These are phyloP conservation scores for Brassica rapa DNA, from an alignment of 345 rosid species.

Conservation along the genomic window DNA sequence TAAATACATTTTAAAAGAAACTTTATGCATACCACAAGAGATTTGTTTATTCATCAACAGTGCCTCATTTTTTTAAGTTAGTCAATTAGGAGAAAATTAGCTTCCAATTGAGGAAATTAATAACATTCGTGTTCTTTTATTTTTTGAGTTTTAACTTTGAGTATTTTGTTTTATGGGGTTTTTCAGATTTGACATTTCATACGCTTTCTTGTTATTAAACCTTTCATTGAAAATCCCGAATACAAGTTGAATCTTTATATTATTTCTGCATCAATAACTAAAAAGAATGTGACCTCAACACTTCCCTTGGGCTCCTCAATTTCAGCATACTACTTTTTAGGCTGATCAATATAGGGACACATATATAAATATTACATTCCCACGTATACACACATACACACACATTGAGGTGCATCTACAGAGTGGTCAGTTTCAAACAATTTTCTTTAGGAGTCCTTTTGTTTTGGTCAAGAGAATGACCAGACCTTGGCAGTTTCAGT, in stretches of 20 bases:
- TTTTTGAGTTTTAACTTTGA: not conserved
- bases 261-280: constrained; percentile 31
- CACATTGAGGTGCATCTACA: constrained; percentile 25
- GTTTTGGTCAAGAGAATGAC: constrained; percentile 56
- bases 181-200: constrained; percentile 42
- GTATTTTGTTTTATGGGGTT: constrained; percentile 13
- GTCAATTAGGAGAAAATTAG: not conserved
- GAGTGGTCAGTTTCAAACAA: constrained; percentile 37
- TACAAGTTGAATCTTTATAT: constrained; percentile 2
- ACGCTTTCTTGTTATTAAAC: constrained; percentile 39
- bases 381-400: constrained; percentile 14
- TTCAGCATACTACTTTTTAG: constrained; percentile 19
- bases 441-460: constrained; percentile 29
- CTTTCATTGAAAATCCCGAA: constrained; percentile 37
- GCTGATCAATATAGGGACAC: not conserved
- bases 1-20: not conserved
- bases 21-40: constrained; percentile 5
- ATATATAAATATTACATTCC: constrained; percentile 3
- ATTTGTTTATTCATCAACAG: not conserved
- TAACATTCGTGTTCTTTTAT: not conserved
- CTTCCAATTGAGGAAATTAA: not conserved
- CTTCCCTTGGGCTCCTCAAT: constrained; percentile 30
- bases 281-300: constrained; percentile 41
- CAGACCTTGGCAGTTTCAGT: constrained; percentile 52
- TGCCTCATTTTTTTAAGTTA: constrained; percentile 1